Evolutionary conservation across 805 yeast genomes (phyloP).

Genomic region (Metschnikowia hibisci): DNA sequence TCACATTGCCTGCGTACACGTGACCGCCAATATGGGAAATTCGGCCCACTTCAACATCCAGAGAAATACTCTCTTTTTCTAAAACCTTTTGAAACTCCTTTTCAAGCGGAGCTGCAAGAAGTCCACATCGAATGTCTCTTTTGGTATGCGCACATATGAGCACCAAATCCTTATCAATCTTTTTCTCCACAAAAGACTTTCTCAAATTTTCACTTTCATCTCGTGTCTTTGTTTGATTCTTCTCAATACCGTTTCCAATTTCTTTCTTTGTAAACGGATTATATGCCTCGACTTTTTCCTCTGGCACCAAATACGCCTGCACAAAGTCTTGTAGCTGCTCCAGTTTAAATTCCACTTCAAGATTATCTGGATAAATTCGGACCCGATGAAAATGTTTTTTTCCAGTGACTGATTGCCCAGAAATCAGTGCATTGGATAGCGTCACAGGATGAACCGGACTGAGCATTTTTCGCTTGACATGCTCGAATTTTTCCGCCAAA

Average conservation of each 20-base stretch:
- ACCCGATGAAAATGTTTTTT: constrained; percentile 28
- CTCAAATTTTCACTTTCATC: background rate
- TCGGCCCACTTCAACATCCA: constrained; percentile 42
- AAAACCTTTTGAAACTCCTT: constrained; percentile 49
- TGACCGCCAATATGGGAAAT: constrained; percentile 85
- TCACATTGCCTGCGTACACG: constrained; percentile 77
- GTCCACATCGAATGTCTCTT: constrained; percentile 66
- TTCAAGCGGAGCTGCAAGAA: constrained; percentile 53
- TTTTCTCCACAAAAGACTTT: constrained; percentile 7
- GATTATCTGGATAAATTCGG: constrained; percentile 53
- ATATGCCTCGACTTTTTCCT: constrained; percentile 14
- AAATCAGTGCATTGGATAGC: constrained; percentile 41
- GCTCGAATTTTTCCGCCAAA: constrained; percentile 39
- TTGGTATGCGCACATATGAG: constrained; percentile 64
- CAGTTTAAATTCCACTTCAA: constrained; percentile 34
- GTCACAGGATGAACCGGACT: constrained; percentile 49
- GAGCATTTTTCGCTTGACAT: constrained; percentile 27
- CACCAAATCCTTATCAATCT: constrained; percentile 28
- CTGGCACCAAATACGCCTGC: constrained; percentile 38
- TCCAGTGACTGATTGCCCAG: background rate
- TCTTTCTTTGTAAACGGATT: constrained; percentile 22
- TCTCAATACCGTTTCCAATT: background rate
- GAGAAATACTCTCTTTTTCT: constrained; percentile 25
- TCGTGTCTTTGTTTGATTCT: background rate
- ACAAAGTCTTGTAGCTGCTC: constrained; percentile 35